These are phyloP conservation scores for Ascochyta fabae DNA, from an alignment of 2,329 filamentous ascomycete genomes.

Conservation along the genomic window DNA sequence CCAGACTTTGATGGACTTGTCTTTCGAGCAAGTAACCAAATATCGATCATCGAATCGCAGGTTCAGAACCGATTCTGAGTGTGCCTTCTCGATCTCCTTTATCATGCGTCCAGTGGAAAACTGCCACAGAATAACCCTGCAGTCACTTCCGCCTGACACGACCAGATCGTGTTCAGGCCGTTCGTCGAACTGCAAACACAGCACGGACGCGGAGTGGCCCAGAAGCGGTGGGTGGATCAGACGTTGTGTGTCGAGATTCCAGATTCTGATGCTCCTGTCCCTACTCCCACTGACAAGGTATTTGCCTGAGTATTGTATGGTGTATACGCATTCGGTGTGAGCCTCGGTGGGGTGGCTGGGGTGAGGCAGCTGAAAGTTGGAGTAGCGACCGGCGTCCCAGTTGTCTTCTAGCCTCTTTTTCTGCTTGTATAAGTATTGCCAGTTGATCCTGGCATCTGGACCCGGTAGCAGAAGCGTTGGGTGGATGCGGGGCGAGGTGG, in stretches of 20 bases:
- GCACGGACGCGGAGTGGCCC: conserved; percentile 83
- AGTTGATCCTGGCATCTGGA: conserved; percentile 73
- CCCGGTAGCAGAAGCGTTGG: conserved; percentile 42
- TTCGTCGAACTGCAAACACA: conserved; percentile 95
- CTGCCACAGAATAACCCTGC: conserved; percentile 86
- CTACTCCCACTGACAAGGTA: conserved; percentile 93
- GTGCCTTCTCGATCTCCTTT: conserved; percentile 76
- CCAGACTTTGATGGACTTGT: conserved; percentile 96
- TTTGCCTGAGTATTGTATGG: conserved; percentile 84
- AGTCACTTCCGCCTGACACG: conserved; percentile 94
- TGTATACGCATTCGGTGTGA: conserved; percentile 93
- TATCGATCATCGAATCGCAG: conserved; percentile 90
- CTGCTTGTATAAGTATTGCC: conserved; percentile 92
- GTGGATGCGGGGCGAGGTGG: conserved; percentile 32
- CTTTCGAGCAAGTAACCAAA: conserved; percentile 95
- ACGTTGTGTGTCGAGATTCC: conserved; percentile 83
- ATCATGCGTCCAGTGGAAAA: conserved; percentile 89
- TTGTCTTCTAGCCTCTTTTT: conserved; percentile 85
- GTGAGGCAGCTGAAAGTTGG: conserved; percentile 89
- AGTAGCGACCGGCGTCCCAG: conserved; percentile 83
- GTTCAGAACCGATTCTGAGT: conserved; percentile 90
- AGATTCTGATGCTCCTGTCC: conserved; percentile 85
- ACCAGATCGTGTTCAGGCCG: conserved; percentile 86
- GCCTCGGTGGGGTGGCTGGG: conserved; percentile 80
- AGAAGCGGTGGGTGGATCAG: conserved; percentile 74